Evolutionary conservation across 2,329 filamentous ascomycete genomes (phyloP).

Genomic region (Ophiobolus disseminans): DNA sequence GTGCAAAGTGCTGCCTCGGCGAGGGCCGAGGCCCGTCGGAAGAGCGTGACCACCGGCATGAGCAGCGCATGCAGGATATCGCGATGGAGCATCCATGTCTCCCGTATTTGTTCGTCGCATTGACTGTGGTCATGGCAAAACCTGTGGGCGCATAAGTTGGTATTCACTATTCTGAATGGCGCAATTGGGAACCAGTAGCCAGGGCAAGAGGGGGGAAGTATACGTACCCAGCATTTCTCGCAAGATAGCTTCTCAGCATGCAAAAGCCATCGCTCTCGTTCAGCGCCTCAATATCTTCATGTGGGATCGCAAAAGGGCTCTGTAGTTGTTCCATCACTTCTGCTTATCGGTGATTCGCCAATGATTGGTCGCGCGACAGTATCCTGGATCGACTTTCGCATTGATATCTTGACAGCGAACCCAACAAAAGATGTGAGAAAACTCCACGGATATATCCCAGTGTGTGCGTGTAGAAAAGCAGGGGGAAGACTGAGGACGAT

Average conservation of each 20-base stretch:
- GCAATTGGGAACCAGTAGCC: no score
- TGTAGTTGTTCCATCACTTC: slow-evolving; percentile 19
- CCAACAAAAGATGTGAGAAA: no score
- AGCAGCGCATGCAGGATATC: slow-evolving; percentile 66
- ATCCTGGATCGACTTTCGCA: slow-evolving; percentile 13
- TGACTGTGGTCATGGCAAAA: slow-evolving; percentile 54
- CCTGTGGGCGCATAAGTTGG: slow-evolving; percentile 31
- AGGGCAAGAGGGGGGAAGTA: slow-evolving; percentile 11
- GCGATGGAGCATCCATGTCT: slow-evolving; percentile 61
- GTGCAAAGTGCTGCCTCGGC: slow-evolving; percentile 59
- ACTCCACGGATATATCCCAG: neutral
- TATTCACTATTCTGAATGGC: neutral
- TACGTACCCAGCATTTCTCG: slow-evolving; percentile 50
- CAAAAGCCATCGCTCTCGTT: slow-evolving; percentile 52
- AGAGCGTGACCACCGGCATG: slow-evolving; percentile 64
- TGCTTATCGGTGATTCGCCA: slow-evolving; percentile 1
- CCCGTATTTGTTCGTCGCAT: slow-evolving; percentile 40
- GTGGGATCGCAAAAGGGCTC: slow-evolving; percentile 54
- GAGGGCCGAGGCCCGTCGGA: slow-evolving; percentile 61
- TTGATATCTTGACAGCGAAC: slow-evolving; percentile 8
- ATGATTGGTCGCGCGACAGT: slow-evolving; percentile 9
- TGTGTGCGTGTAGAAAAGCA: slow-evolving; percentile 4
- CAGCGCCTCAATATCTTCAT: slow-evolving; percentile 51
- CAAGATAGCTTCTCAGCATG: slow-evolving; percentile 53
- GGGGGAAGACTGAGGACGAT: slow-evolving; percentile 4